Evolutionary conservation across 176 grass and related monocot species (phyloP).

Genomic region (barley (Hordeum vulgare)): DNA sequence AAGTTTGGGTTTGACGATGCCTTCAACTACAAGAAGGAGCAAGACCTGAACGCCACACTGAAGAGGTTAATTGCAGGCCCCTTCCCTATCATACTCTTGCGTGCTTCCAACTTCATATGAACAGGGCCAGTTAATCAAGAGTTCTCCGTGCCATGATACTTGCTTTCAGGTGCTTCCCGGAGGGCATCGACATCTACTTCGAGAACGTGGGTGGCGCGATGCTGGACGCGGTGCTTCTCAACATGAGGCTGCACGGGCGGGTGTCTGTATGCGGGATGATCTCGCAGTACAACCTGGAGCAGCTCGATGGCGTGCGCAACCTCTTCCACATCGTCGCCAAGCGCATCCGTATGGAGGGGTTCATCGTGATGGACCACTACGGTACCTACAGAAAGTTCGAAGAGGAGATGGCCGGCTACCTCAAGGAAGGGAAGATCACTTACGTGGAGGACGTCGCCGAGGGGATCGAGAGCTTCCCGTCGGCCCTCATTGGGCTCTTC

Average conservation of each 20-base stretch:
- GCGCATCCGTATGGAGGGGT: not conserved
- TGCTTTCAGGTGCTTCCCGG: not conserved
- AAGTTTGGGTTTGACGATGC: not conserved
- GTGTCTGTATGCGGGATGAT: not conserved
- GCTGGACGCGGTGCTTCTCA: not conserved
- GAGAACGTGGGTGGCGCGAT: not conserved
- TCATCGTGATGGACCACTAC: not conserved
- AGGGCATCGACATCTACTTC: not conserved
- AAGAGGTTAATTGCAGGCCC: not conserved
- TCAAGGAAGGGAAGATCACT: not conserved
- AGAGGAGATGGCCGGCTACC: not conserved
- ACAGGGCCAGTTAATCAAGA: not conserved
- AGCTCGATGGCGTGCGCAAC: not conserved
- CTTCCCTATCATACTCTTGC: not conserved
- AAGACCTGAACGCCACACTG: not conserved
- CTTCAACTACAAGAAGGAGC: not conserved
- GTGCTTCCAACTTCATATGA: not conserved
- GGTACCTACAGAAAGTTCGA: not conserved
- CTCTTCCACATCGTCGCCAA: not conserved
- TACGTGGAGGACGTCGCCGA: not conserved
- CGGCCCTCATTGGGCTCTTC: not conserved
- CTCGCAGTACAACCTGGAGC: not conserved
- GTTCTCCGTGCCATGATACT: not conserved
- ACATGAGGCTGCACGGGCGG: not conserved
- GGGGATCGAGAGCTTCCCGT: not conserved